These are phyloP conservation scores for Plasmopara viticola DNA, from an alignment of 352 stramenopile species.

Conservation along the genomic window DNA sequence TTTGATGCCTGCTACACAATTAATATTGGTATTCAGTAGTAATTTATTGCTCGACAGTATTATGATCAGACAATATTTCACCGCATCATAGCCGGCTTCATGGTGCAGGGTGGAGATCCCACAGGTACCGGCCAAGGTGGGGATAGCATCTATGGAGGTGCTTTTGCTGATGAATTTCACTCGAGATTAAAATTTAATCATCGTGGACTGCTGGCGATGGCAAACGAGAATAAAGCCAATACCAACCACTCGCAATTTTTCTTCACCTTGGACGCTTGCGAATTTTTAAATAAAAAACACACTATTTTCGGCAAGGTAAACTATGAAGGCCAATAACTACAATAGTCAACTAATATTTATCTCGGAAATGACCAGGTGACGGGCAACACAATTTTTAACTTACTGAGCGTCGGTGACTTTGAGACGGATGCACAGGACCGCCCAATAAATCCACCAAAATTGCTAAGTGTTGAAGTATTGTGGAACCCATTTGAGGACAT, in stretches of 20 bases:
- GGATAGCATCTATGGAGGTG: conserved; percentile 63
- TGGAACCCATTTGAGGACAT: conserved; percentile 95
- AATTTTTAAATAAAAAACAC: conserved; percentile 94
- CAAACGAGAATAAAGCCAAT: conserved; percentile 82
- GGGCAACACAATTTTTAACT: conserved; percentile 97
- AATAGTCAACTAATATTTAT: conserved; percentile 13
- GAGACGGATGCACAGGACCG: conserved; percentile 84
- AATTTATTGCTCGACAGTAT: conserved; percentile 52
- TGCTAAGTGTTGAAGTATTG: conserved; percentile 88
- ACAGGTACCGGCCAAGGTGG: conserved; percentile 82
- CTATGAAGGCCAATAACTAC: background rate
- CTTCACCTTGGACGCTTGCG: conserved; percentile 92
- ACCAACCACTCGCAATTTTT: conserved; percentile 96
- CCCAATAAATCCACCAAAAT: conserved; percentile 58
- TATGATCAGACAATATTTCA: conserved; percentile 96
- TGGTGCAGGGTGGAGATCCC: conserved; percentile 93
- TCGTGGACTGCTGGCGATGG: conserved; percentile 93
- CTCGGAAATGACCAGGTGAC: conserved; percentile 72
- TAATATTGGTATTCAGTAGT: too few relatives aligned
- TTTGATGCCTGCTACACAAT: background rate
- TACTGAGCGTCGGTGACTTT: conserved; percentile 86
- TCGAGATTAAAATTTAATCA: conserved; percentile 94
- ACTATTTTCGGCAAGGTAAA: conserved; percentile 87
- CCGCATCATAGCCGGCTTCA: conserved; percentile 91
- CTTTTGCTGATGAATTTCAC: conserved; percentile 92